phyloP scores from a whole-genome alignment of 2,329 filamentous ascomycete genomes.

The Colletotrichum neosansevieriae region DNA sequence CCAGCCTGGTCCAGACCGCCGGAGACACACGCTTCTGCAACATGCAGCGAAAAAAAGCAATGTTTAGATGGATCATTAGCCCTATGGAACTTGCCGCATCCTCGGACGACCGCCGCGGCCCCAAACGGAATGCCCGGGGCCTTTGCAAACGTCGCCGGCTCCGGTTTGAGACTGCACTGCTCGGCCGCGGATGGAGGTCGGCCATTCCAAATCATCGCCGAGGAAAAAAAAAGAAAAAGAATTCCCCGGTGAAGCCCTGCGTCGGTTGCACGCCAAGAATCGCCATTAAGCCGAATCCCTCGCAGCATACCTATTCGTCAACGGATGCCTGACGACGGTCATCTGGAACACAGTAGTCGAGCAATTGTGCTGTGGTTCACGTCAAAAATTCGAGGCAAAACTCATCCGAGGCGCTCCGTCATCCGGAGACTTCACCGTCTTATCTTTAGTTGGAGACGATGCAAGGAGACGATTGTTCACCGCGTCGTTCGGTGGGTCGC shows the following conservation, averaged over 20 bases:
- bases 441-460: background rate
- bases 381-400: background rate
- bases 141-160: slow-evolving; percentile 5
- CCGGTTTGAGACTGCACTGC: background rate
- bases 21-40: background rate
- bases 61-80: background rate
- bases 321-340: background rate
- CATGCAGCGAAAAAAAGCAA: background rate
- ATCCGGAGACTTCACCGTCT: background rate
- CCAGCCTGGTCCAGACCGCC: background rate
- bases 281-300: background rate
- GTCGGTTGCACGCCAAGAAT: background rate
- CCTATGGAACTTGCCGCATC: background rate
- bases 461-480: too few species aligned
- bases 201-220: background rate
- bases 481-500: too few species aligned
- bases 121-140: background rate
- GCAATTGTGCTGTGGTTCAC: background rate
- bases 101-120: background rate
- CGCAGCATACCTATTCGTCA: background rate
- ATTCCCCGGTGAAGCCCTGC: background rate
- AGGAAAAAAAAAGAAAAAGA: background rate
- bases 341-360: background rate
- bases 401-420: slow-evolving; percentile 11
- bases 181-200: background rate